A percentile compares a stretch with the other conserved stretches of the same genome.
phyloP scores from a whole-genome alignment of 257 asterid species.

The Misopates orontium region DNA sequence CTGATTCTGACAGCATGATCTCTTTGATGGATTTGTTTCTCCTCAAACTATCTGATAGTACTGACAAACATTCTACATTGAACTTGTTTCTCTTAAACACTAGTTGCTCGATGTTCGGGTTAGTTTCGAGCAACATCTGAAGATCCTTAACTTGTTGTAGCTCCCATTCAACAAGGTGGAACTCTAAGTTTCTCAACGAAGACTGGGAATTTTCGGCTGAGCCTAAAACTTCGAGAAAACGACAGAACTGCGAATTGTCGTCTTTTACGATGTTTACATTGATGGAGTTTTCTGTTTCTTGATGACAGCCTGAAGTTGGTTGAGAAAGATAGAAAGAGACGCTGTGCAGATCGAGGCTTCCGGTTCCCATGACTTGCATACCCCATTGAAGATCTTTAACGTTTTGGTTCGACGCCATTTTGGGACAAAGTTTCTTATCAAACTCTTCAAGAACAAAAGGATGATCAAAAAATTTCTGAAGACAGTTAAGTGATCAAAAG shows the following conservation, averaged over 20 bases:
- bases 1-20: slow-evolving; percentile 58
- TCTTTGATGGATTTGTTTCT: slow-evolving; percentile 45
- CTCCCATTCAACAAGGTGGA: slow-evolving; percentile 70
- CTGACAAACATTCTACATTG: slow-evolving; percentile 44
- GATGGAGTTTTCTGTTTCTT: slow-evolving; percentile 63
- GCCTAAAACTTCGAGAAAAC: slow-evolving; percentile 43
- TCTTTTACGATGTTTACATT: slow-evolving; percentile 44
- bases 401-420: slow-evolving; percentile 41
- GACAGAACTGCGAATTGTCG: slow-evolving; percentile 36
- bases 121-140: slow-evolving; percentile 35
- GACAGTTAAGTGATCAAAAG: slow-evolving; percentile 6
- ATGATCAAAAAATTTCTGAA: slow-evolving; percentile 3
- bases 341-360: slow-evolving; percentile 45
- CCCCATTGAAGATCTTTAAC: slow-evolving; percentile 58
- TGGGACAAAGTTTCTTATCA: not conserved
- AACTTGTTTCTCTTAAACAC: slow-evolving; percentile 57
- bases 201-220: slow-evolving; percentile 19
- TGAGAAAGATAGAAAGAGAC: slow-evolving; percentile 60
- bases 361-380: slow-evolving; percentile 37
- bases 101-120: slow-evolving; percentile 41
- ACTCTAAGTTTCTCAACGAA: slow-evolving; percentile 53
- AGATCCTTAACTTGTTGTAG: slow-evolving; percentile 41
- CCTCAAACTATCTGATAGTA: slow-evolving; percentile 47
- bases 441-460: not conserved
- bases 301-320: slow-evolving; percentile 46